Percentiles rank a stretch among this genome's conserved stretches.
These are phyloP conservation scores for Aureobasidium subglaciale DNA, from an alignment of 2,329 filamentous ascomycete genomes.

Conservation along the genomic window DNA sequence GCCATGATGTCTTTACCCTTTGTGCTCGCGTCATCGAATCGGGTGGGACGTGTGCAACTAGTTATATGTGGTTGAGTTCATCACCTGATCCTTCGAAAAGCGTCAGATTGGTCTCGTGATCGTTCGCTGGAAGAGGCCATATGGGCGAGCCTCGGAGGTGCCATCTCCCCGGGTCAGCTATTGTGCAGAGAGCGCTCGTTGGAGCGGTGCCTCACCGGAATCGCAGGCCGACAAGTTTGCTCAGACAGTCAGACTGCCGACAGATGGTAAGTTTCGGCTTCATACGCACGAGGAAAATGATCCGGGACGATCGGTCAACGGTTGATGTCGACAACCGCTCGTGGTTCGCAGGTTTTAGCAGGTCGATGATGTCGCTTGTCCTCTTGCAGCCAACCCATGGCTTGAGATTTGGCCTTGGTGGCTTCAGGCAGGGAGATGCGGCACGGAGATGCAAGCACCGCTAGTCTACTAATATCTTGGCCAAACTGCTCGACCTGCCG, in stretches of 20 bases:
- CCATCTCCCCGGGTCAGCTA: background rate
- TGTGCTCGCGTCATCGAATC: conserved; percentile 3
- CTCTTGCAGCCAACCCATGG: too few species aligned
- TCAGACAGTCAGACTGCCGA: background rate
- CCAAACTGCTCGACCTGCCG: background rate
- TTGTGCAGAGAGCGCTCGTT: background rate
- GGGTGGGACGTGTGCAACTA: background rate
- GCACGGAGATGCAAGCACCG: conserved; percentile 12
- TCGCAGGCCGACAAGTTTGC: background rate
- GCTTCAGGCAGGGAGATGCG: background rate
- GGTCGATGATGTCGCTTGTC: background rate
- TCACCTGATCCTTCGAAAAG: background rate
- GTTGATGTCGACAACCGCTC: background rate
- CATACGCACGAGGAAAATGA: conserved; percentile 1
- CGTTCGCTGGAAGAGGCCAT: background rate
- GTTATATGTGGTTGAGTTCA: background rate
- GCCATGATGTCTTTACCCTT: conserved; percentile 2
- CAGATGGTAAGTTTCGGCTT: background rate
- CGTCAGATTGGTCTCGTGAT: background rate
- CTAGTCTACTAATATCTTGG: background rate
- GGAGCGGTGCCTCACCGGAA: background rate
- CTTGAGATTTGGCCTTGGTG: background rate
- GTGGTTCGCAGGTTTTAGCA: background rate
- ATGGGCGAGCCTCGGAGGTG: background rate
- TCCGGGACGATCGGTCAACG: background rate